Base-by-base conservation (phyloP, 768 basidiomycete genomes). In the Boletus sp. region DNA sequence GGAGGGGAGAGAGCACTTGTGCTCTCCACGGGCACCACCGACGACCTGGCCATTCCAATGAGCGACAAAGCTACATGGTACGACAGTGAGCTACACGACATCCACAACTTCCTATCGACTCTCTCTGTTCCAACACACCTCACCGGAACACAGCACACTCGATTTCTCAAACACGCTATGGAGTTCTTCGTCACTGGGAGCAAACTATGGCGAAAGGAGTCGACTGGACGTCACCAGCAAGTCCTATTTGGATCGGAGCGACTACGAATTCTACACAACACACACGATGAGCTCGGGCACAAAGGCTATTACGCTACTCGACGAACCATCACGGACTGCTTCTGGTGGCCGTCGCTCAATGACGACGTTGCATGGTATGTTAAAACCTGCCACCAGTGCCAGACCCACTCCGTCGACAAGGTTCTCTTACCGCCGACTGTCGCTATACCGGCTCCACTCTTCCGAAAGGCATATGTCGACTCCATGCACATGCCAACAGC, bases 401-500 rank as follows among this genome's bases (percentile, higher is more conserved):
- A 80, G 46, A 46, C 64, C 0, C 56, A 66, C 1, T 63, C 67
- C 0, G 54, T 59, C 0, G 11, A 52, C 0, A 67, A 69, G 12
- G 42, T 77, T 0, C 24, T 51, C 1, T 61, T 78, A 76, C 52
- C 54, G n/a, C 59, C 11, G 0, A 53, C 30, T 0, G 36, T 57
- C 2, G 11, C 56, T 1, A 5, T 33, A 1, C 58, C 54, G 0
- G 18, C 20, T 3, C 41, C 9, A 9, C 41, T 24, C 8, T 42
- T 42, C 54, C 46, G 24, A 24, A 74, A 75, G 35, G 67, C 73
- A 0, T 71, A 79, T 39, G 62, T 76, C 8, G 73, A 81, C 59
- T 71, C 73, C 0, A 79, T 81, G 76, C 62, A 68, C 47, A 71
- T 81, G 63, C 77, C 73, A 0, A 55, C 49, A 0, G 66, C 75